Conservation (phyloP, 129 eudicot genomes). For the Escallonia herrerae region DNA sequence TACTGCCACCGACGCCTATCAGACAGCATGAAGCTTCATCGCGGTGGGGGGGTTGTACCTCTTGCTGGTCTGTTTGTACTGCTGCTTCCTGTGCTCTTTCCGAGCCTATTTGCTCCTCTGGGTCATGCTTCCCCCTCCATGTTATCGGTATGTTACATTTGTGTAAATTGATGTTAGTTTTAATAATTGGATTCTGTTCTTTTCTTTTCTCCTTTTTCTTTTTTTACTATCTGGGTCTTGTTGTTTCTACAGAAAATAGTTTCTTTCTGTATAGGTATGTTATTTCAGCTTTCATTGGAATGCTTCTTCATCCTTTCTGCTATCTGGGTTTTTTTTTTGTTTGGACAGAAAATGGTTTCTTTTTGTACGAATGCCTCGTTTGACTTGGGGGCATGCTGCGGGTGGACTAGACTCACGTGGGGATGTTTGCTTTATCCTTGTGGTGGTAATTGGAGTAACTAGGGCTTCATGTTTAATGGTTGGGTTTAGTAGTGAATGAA, state of each 20-base stretch:
- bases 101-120: slow-evolving; percentile 30
- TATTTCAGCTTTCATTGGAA: no score
- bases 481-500: background rate
- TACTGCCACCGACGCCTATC: no score
- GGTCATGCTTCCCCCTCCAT: slow-evolving; percentile 44
- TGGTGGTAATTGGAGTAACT: background rate
- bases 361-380: background rate
- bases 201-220: background rate
- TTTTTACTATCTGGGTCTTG: slow-evolving; percentile 12
- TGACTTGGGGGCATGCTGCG: background rate
- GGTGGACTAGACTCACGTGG: background rate
- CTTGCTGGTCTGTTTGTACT: slow-evolving; percentile 34
- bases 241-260: background rate
- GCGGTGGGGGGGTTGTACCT: slow-evolving; percentile 35
- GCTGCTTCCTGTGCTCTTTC: slow-evolving; percentile 29
- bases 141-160: slow-evolving; percentile 41
- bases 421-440: background rate
- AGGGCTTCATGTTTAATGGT: slow-evolving; percentile 1
- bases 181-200: background rate
- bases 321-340: slow-evolving; percentile 15
- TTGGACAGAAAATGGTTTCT: background rate
- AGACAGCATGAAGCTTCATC: slow-evolving; percentile 24
- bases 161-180: background rate
- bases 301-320: background rate
- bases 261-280: background rate